A percentile compares a stretch with the other conserved stretches of the same genome.
These are phyloP conservation scores for Eutypa lata DNA, from an alignment of 2,329 filamentous ascomycete genomes.

Conservation along the genomic window DNA sequence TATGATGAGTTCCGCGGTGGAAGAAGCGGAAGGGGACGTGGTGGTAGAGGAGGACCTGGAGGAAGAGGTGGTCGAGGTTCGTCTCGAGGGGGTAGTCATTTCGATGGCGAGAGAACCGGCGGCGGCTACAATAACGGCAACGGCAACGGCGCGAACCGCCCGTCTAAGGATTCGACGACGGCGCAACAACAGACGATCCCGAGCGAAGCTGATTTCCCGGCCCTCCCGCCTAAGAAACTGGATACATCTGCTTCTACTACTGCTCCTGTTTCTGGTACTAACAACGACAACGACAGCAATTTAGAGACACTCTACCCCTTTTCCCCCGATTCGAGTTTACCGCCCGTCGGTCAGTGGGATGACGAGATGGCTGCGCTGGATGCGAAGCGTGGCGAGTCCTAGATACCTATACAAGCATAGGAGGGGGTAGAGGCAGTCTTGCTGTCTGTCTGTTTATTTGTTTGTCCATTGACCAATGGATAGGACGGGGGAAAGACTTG, in stretches of 20 bases:
- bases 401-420: no score
- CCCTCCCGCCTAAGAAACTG: constrained; percentile 31
- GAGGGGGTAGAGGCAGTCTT: no score
- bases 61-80: constrained; percentile 22
- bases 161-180: constrained; percentile 7
- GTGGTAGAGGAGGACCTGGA: constrained; percentile 25
- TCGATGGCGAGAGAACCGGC: constrained; percentile 15
- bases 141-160: constrained; percentile 16
- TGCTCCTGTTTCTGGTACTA: no score
- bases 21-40: constrained; percentile 25
- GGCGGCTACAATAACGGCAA: constrained; percentile 1
- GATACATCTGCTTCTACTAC: no score
- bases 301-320: constrained; percentile 16
- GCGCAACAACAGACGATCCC: constrained; percentile 28
- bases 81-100: constrained; percentile 25
- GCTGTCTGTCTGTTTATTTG: no score
- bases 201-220: constrained; percentile 37
- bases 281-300: constrained; percentile 3
- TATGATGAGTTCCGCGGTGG: constrained; percentile 27
- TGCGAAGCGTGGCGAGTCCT: constrained; percentile 17
- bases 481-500: no score
- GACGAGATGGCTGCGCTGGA: constrained; percentile 57
- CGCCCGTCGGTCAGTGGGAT: constrained; percentile 49
- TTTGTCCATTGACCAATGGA: no score
- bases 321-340: constrained; percentile 31